Evolutionary conservation across 306 rosid genomes (phyloP).

Genomic region (Psophocarpus tetragonolobus): DNA sequence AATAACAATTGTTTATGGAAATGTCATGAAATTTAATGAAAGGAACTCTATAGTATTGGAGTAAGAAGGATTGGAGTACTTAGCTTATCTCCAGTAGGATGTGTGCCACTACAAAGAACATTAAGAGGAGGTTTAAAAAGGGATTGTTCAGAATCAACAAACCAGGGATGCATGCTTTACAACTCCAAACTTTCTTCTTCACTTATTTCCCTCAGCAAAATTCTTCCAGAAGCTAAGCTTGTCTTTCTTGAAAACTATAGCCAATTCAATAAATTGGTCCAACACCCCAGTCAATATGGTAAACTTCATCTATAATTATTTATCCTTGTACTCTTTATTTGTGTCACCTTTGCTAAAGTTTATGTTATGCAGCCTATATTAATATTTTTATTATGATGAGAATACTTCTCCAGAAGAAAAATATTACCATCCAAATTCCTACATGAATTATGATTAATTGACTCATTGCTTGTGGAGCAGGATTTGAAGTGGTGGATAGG

Average conservation of each 20-base stretch:
- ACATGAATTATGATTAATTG: background rate
- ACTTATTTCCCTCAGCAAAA: conserved; percentile 25
- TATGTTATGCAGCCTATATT: background rate
- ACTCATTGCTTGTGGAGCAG: conserved; percentile 39
- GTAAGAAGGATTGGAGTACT: conserved; percentile 37
- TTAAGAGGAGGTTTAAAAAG: conserved; percentile 40
- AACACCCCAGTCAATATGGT: conserved; percentile 45
- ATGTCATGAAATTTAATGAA: conserved; percentile 20
- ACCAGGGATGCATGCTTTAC: conserved; percentile 44
- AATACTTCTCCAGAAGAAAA: background rate
- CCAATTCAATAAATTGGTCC: conserved; percentile 30
- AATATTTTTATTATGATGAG: background rate
- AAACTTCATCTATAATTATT: background rate
- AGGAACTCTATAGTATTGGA: conserved; percentile 36
- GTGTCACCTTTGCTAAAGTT: background rate
- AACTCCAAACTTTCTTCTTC: conserved; percentile 50
- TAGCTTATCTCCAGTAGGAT: conserved; percentile 26
- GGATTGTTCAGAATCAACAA: conserved; percentile 39
- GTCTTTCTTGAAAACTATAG: conserved; percentile 46
- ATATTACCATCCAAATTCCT: background rate
- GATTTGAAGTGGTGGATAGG: conserved; percentile 42
- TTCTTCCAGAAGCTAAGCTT: conserved; percentile 44
- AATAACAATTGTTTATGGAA: no score
- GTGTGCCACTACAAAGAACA: conserved; percentile 45
- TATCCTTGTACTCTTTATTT: background rate